Evolutionary conservation across 208 protist genomes (phyloP).

Genomic region (Leishmania guyanensis): DNA sequence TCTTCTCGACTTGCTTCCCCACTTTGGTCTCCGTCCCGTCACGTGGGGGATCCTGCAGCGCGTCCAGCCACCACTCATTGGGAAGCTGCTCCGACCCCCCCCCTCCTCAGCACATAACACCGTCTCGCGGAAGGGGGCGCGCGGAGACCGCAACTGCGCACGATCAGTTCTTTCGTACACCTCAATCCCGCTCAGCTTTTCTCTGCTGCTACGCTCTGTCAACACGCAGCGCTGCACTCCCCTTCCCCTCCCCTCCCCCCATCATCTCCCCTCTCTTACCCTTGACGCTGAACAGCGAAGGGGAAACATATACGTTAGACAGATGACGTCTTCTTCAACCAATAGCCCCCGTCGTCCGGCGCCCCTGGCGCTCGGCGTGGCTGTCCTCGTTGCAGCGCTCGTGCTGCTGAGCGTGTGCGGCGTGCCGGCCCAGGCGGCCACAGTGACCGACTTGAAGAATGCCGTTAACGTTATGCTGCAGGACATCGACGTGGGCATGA

Average conservation of each 20-base stretch:
- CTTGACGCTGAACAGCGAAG: not conserved
- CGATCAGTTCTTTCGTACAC: not conserved
- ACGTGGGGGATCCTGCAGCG: not conserved
- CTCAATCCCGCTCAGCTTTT: not conserved
- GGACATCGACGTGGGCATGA: constrained; percentile 16
- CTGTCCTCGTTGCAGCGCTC: not conserved
- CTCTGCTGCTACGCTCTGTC: not conserved
- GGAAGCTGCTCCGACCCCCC: not conserved
- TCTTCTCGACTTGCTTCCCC: not conserved
- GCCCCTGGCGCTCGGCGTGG: not conserved
- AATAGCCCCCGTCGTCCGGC: not conserved
- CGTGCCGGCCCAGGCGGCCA: constrained; percentile 8
- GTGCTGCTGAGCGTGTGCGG: constrained; percentile 8
- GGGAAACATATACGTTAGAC: not conserved
- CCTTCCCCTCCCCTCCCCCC: not conserved
- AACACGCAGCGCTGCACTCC: not conserved
- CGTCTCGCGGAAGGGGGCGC: not conserved
- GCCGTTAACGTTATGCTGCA: not conserved
- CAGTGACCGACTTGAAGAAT: constrained; percentile 17
- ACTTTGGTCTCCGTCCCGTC: not conserved
- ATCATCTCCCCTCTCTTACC: not conserved
- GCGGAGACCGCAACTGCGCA: not conserved
- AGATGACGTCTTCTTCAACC: not conserved
- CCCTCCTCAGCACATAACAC: not conserved
- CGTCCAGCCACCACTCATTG: not conserved